Base-by-base conservation (phyloP, 306 rosid species). In the Rosa rugosa region DNA sequence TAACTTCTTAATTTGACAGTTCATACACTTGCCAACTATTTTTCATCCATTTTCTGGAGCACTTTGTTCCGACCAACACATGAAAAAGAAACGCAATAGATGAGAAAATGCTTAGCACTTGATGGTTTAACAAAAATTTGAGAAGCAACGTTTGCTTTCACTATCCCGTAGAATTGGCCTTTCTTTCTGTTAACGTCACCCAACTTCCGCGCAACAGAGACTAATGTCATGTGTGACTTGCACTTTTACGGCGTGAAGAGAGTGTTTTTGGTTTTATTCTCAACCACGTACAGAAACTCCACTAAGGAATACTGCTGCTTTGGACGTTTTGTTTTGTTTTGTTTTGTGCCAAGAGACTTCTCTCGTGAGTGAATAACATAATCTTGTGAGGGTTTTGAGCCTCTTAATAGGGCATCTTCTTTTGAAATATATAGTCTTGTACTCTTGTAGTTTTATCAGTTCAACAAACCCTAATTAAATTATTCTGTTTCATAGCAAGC, bases 351-450 rank as follows among this genome's bases (percentile, higher is more conserved):
- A 22, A 41, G 34, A 22, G 42, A 51, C 8, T 16, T 8, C 22
- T 53, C 75, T 57, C 81, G 81, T 78, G 81, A 70, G 38, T 78
- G 69, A 69, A 56, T 69, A 56, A 17, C 11, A 3, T 57, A 54
- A 51, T 40, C 81, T 44, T 42, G 75, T 78, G 75, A 62, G 10
- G 41, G 25, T 9, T 23, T 57, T 22, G 64, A 53, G 63, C 7
- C 65, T 22, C 65, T 18, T 17, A 17, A 18, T 68, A 20, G 34
- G 51, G 63, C 64, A 22, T 57, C 54, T 40, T 40, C 22, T 22
- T n/a, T 11, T 22, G 20, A n/a, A 10, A 18, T 5, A 17, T 51
- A 11, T 63, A 11, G 16, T 25, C 38, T 62, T 62, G 68, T 63
- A 11, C 7, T 25, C 38, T 62, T 62, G 68, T 31, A 31, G 42